Evolutionary conservation across 805 yeast species (phyloP), one percentile per base, ranked within the genome.

Genomic region (Candida caryicola): DNA sequence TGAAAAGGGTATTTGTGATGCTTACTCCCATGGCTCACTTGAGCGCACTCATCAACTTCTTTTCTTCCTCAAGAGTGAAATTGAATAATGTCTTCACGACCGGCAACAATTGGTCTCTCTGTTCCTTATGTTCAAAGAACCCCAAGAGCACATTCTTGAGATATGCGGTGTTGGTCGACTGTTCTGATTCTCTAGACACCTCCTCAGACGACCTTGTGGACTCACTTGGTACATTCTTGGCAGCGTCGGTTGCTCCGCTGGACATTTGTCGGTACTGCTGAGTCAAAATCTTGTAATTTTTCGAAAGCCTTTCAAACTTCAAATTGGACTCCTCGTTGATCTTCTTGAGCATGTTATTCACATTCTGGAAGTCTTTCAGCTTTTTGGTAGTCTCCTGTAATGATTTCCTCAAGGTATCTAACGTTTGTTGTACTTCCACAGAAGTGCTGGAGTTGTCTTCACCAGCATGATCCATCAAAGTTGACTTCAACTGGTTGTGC

Each of bases 121-220:
- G 97, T n/a, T 91, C 99, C 53, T 76, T 85, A 55, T 86, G 96
- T 54, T 90, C 96, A 38, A 93, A 62, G 57, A 85, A 93, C 2
- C 97, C 97, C 2, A 91, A 65, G n/a, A 91, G 60, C 2, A 91
- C 96, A 55, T 93, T 93, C 58, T 85, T 86, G 36, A 89, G 72
- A 56, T 91, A 91, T 9, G 95, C 86, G 15, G 82, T 70, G 50
- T 79, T 83, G 17, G 55, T 47, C 23, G 33, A 37, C 17, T 19
- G 21, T 15, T 31, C 27, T 26, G 19, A 18, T 17, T 28, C 29
- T 4, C 17, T 31, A 14, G 26, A 13, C 6, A 15, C 32, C n/a
- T 69, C 72, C 13, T 55, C 55, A 4, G 43, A 36, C 14, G 40
- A 32, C 15, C 13, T 17, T 12, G 30, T 31, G 14, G 38, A 35